Evolutionary conservation across 2,329 filamentous ascomycete species (phyloP).

Genomic region (Zasmidium citrigriseum): DNA sequence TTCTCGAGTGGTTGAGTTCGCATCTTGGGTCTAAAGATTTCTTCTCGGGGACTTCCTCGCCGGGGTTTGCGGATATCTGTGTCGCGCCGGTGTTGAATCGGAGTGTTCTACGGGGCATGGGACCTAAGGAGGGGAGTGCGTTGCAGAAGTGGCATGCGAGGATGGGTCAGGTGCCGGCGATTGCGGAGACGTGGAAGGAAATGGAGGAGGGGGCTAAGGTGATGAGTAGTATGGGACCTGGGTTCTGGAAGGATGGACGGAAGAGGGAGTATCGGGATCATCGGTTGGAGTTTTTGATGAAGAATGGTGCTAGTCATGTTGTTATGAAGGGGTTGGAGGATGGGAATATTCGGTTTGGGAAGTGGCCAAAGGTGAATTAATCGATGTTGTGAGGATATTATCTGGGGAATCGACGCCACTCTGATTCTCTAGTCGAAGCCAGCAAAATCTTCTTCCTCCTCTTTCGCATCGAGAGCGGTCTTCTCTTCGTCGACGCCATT

Average conservation of each 20-base stretch:
- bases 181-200: conserved; percentile 29
- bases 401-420: conserved; percentile 13
- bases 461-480: not conserved
- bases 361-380: not conserved
- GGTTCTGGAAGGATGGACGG: conserved; percentile 16
- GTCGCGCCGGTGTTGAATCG: conserved; percentile 31
- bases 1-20: conserved; percentile 28
- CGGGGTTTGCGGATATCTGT: conserved; percentile 34
- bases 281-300: conserved; percentile 17
- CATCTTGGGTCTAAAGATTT: conserved; percentile 29
- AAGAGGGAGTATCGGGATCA: conserved; percentile 31
- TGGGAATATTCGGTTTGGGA: conserved; percentile 24
- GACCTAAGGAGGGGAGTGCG: conserved; percentile 16
- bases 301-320: conserved; percentile 16
- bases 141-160: conserved; percentile 26
- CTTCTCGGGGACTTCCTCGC: conserved; percentile 21
- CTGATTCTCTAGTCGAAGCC: conserved; percentile 13
- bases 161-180: conserved; percentile 18
- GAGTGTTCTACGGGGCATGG: conserved; percentile 23
- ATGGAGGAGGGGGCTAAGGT: conserved; percentile 22
- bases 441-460: conserved; percentile 9
- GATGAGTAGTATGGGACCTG: conserved; percentile 19
- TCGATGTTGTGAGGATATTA: conserved; percentile 15
- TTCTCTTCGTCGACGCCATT: not conserved
- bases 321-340: conserved; percentile 23